Evolutionary conservation across 1,284 basidiomycete species (phyloP), one percentile per base, ranked within the genome.

Genomic region (Porogramme epimiltina): DNA sequence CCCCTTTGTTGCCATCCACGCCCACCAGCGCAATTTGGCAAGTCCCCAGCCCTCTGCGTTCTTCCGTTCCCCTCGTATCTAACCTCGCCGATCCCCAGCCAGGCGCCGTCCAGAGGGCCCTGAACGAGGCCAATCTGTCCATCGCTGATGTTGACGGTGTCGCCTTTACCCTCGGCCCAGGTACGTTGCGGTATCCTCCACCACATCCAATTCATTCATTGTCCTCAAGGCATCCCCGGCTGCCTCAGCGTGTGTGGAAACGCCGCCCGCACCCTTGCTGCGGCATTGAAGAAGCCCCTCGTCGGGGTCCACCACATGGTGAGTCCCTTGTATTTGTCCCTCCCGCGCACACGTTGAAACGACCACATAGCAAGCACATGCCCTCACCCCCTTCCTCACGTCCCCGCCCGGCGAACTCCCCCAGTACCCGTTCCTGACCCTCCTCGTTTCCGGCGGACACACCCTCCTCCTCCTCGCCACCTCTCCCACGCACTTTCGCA

Each of bases 221-320:
- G 2, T 13, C 18, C 10, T 18, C 16, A 54, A 85, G 87, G 91
- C 2, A 92, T 95, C 70, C 77, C 77, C 3, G 89, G 89, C 1
- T 95, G 91, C 66, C 77, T 98, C 4, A 81, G 79, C 25, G 87
- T 93, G 4, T 83, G 85, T 42, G 82, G 85, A 3, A 88, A 87
- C 54, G 84, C 91, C 1, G 93, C 93, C 6, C 91, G 90, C 65
- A 82, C 85, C 0, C 73, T 98, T 1, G 91, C 93, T 0, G 87
- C 91, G 0, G 87, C 84, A 0, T 73, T 84, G 6, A 75, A 79
- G 38, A 91, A 93, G 63, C 94, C 93, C 0, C 58, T 96, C 1
- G 81, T 97, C 8, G 94, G 93, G 4, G 89, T 96, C 2, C 92
- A 97, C 70, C 95, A 97, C 65, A 97, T 97, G 95, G 94, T 92